These are phyloP conservation scores for Candida coquimbonensis DNA, from an alignment of 805 yeast genomes.

Conservation along the genomic window DNA sequence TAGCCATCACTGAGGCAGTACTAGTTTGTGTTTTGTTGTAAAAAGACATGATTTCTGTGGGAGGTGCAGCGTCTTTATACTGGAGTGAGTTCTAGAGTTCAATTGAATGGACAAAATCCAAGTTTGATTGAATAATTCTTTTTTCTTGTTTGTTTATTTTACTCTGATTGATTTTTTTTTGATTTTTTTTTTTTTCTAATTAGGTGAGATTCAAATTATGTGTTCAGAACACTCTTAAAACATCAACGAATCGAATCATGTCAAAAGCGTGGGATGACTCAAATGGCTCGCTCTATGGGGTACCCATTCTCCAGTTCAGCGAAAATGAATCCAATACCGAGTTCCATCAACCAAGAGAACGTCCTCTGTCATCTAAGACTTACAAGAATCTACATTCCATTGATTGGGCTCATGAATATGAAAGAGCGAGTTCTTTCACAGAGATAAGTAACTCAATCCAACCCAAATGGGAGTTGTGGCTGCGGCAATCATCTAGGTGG, in stretches of 20 bases:
- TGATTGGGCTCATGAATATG: conserved; percentile 47
- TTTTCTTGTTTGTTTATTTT: neutral
- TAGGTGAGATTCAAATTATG: neutral
- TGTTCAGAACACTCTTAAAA: neutral
- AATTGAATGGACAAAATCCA: neutral
- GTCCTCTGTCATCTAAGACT: conserved; percentile 6
- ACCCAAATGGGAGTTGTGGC: conserved; percentile 1
- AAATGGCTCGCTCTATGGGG: conserved; percentile 1
- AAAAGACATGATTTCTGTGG: conserved; percentile 29
- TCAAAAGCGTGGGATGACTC: neutral
- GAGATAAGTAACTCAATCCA: neutral
- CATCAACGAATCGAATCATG: neutral
- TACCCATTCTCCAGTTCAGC: conserved; percentile 12
- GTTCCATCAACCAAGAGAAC: conserved; percentile 1
- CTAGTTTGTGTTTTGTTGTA: conserved; percentile 24
- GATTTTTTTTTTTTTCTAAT: neutral
- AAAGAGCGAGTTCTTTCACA: conserved; percentile 2
- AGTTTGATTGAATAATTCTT: too few relatives aligned
- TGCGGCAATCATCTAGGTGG: conserved; percentile 34
- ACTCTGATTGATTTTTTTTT: neutral
- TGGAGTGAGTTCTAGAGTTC: neutral
- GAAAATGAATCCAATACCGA: neutral
- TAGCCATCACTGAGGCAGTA: conserved; percentile 15
- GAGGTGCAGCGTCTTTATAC: too few relatives aligned
- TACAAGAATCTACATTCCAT: conserved; percentile 39